A percentile compares a stretch with the other conserved stretches of the same genome.
Conservation (phyloP, 805 yeast species). For the Teunomyces pallodes region DNA sequence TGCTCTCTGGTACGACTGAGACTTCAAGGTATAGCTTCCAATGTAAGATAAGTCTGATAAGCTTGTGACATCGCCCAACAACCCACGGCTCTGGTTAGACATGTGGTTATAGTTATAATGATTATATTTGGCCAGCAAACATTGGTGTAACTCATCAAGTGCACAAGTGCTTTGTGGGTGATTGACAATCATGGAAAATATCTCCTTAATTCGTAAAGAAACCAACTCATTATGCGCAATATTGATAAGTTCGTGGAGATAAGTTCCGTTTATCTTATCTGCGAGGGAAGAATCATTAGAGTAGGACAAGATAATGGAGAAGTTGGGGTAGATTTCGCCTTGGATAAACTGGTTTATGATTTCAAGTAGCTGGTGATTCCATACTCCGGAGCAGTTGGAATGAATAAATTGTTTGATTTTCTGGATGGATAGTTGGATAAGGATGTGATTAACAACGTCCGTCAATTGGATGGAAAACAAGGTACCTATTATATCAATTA, state of each 20-base stretch:
- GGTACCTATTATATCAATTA: conserved; percentile 14
- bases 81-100: background rate
- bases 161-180: conserved; percentile 56
- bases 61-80: background rate
- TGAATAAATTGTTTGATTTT: conserved; percentile 33
- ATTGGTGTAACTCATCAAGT: conserved; percentile 54
- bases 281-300: conserved; percentile 11
- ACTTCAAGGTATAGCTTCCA: conserved; percentile 17
- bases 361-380: conserved; percentile 38
- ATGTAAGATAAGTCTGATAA: conserved; percentile 11
- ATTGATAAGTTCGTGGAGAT: conserved; percentile 27
- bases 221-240: conserved; percentile 40
- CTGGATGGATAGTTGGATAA: conserved; percentile 37
- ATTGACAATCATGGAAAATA: conserved; percentile 53
- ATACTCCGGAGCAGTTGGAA: conserved; percentile 28
- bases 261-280: conserved; percentile 9
- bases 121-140: conserved; percentile 36
- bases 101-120: conserved; percentile 6
- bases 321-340: conserved; percentile 37
- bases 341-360: conserved; percentile 38
- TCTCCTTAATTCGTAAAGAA: conserved; percentile 53
- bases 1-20: conserved; percentile 46
- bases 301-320: conserved; percentile 16
- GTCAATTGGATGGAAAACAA: conserved; percentile 19
- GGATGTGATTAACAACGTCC: conserved; percentile 21